Evolutionary conservation across 2,329 filamentous ascomycete genomes (phyloP), one percentile per base, ranked within the genome.

Genomic region (Sordariomycetes sp.): DNA sequence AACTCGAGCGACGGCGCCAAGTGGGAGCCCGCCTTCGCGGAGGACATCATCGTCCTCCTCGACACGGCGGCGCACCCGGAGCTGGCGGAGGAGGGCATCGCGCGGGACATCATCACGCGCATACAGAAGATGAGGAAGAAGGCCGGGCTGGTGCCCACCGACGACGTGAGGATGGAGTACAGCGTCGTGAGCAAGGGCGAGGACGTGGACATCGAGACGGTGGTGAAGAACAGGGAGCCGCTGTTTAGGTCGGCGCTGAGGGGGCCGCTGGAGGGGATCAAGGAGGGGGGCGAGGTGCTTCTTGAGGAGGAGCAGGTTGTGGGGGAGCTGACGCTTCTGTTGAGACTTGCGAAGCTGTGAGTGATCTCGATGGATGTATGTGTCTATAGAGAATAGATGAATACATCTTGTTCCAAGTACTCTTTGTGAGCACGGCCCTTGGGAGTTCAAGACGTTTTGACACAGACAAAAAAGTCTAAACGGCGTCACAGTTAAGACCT

Each of bases 111-210:
- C 63, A 88, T 99, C 76, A 89, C 96, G 71, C 86, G 93, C 48
- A 88, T 99, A 24, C 94, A 99, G 74, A 83, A 89, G 64, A 78
- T 97, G 62, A 86, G 94, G 63, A 99, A 99, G 82, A 94, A 94
- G 77, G 92, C 92, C 8, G 90, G 90, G 0, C 78, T 99, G 57
- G 84, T 92, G 62, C 85, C 91, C 1, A 97, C 93, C 0, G 94
- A 99, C 68, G 94, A 97, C 68, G 86, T 99, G 62, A 89, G 88
- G 74, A 96, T 99, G 89, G 89, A 95, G 71, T 97, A 96, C 74
- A 80, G 79, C 59, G 84, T 97, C 5, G 74, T 95, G 54, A 80
- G 83, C 8, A 91, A 96, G 67, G 88, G 89, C 0, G 88, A 94
- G 2, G 80, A 83, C 52, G 79, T 92, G 60, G 90, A 89, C 5